Percentiles rank a stretch among this genome's conserved stretches.
phyloP scores from a whole-genome alignment of 768 basidiomycete genomes.

The Artomyces pyxidatus region DNA sequence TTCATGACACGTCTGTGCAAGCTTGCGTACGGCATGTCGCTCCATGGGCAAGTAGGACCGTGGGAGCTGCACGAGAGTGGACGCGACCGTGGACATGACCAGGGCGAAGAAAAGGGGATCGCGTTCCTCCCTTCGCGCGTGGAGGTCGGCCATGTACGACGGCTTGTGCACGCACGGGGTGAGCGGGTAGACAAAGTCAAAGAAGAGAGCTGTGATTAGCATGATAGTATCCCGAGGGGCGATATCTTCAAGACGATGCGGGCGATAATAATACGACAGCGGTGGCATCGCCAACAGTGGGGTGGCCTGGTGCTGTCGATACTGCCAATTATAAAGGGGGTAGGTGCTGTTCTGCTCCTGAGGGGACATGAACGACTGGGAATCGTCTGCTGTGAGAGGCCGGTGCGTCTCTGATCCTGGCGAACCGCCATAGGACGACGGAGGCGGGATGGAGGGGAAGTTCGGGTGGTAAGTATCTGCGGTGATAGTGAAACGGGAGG shows the following conservation, averaged over 20 bases:
- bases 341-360: constrained; percentile 55
- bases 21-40: constrained; percentile 71
- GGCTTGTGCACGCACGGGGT: constrained; percentile 90
- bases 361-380: constrained; percentile 28
- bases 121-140: constrained; percentile 69
- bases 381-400: constrained; percentile 36
- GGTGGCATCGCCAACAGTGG: constrained; percentile 40
- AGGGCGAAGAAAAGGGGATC: constrained; percentile 88
- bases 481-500: constrained; percentile 64
- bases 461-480: constrained; percentile 60
- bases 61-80: constrained; percentile 83
- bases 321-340: constrained; percentile 64
- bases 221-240: constrained; percentile 75
- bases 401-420: constrained; percentile 28
- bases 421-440: constrained; percentile 32
- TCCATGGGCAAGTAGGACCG: constrained; percentile 85
- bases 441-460: constrained; percentile 35
- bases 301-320: constrained; percentile 51
- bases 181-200: constrained; percentile 88
- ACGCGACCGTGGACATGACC: constrained; percentile 83
- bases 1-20: constrained; percentile 77
- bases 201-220: constrained; percentile 81
- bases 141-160: constrained; percentile 86
- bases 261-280: constrained; percentile 67
- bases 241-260: constrained; percentile 72